Evolutionary conservation across 805 yeast species (phyloP), one percentile per base, ranked within the genome.

Genomic region (Spathaspora girioi): DNA sequence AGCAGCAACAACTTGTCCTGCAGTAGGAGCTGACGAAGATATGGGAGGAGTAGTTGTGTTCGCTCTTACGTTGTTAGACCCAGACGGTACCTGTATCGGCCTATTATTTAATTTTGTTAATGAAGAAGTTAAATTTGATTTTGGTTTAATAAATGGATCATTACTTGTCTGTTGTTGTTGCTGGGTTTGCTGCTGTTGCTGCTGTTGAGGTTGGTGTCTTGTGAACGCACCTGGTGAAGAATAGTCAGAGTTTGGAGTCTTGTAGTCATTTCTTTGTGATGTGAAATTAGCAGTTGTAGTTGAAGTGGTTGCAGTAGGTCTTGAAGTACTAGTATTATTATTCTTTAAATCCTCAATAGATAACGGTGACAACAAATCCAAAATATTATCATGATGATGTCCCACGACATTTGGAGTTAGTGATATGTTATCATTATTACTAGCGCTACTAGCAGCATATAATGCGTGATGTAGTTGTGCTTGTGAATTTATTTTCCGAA

Each of bases 321-420:
- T 47, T 11, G 45, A 18, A 20, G 50, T 20, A n/a, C 18, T 35
- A 11, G 17, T 38, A 31, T 29, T 35, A 50, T 57, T 56, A 41
- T 62, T 66, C 44, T 69, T 65, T 51, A 67, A 53, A 55, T 71
- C 77, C 48, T 71, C 75, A 23, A 70, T 62, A 9, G 70, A 63
- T 18, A 74, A 61, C 10, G 79, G 79, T 55, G 75, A 71, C 49
- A 74, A 62, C 45, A 74, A 60, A 50, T 71, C 76, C 43, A 71
- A 59, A 31, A 66, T 67, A 43, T 65, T 65, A 42, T 56, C 56
- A 45, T 51, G 58, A 19, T 54, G 52, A 15, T 48, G 52, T 10
- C 17, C n/a, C 12, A 18, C 18, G 14, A 19, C 20, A 38, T 18
- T 29, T 5, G 48, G 43, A 5, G 48, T 14, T 19, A 15, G 15